Percentiles rank a stretch among this genome's conserved stretches.
Evolutionary conservation across 2,329 filamentous ascomycete genomes (phyloP).

Genomic region (Colletotrichum noveboracense): DNA sequence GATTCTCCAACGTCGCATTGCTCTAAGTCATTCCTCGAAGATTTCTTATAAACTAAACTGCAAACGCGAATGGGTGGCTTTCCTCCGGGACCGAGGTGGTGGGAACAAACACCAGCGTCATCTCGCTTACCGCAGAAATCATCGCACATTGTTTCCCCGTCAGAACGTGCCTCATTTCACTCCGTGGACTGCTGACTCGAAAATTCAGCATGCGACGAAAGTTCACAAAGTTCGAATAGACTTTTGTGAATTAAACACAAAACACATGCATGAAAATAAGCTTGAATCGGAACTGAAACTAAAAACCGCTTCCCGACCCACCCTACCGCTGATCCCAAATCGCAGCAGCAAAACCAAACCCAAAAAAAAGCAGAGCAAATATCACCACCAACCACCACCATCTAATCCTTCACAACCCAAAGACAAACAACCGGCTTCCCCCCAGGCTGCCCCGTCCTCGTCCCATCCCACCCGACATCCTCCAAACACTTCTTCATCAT

Average conservation of each 20-base stretch:
- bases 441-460: slow-evolving; percentile 49
- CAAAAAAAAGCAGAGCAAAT: not conserved
- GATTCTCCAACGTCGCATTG: not conserved
- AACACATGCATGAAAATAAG: not conserved
- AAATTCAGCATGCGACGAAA: accelerated
- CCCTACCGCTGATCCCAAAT: not conserved
- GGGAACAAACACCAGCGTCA: not conserved
- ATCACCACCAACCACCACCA: slow-evolving; percentile 1
- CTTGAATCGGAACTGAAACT: not conserved
- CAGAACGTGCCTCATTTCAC: not conserved
- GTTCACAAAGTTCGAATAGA: not conserved
- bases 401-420: slow-evolving; percentile 61
- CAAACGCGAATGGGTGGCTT: not conserved
- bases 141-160: not conserved
- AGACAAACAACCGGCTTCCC: slow-evolving; percentile 64
- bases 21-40: accelerated
- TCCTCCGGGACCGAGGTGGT: not conserved
- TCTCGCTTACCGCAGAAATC: not conserved
- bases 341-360: not conserved
- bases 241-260: not conserved
- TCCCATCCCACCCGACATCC: slow-evolving; percentile 64
- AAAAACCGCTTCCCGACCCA: not conserved
- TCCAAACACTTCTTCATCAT: slow-evolving; percentile 54
- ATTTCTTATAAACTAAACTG: not conserved
- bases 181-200: not conserved